Evolutionary conservation across 768 basidiomycete genomes (phyloP).

Genomic region (Serpula lacrymans): DNA sequence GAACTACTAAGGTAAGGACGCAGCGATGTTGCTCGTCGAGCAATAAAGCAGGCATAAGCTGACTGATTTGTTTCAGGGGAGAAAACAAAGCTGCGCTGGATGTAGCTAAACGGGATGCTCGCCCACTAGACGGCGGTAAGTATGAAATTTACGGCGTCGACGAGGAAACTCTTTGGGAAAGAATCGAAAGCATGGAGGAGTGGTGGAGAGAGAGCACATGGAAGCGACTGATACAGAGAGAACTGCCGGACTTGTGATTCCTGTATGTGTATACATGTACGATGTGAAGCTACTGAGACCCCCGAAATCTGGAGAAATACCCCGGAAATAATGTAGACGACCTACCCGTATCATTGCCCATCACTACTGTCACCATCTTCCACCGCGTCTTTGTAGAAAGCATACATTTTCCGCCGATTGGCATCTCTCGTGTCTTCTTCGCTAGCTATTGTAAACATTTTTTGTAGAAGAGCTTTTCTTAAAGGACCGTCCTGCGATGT

Average conservation of each 20-base stretch:
- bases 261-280: not conserved
- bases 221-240: conserved; percentile 75
- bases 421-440: conserved; percentile 69
- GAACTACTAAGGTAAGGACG: conserved; percentile 76
- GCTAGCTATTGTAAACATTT: conserved; percentile 73
- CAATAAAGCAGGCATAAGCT: too few species aligned
- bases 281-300: not conserved
- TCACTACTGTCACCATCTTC: conserved; percentile 40
- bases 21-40: too few species aligned
- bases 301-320: too few species aligned
- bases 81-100: conserved; percentile 82
- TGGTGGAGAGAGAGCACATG: conserved; percentile 95
- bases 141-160: conserved; percentile 86
- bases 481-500: conserved; percentile 34
- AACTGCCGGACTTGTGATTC: conserved; percentile 69
- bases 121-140: conserved; percentile 60
- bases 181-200: conserved; percentile 77
- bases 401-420: conserved; percentile 82
- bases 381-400: conserved; percentile 65
- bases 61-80: conserved; percentile 45
- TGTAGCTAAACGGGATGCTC: conserved; percentile 72
- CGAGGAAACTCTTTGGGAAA: conserved; percentile 83
- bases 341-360: conserved; percentile 4
- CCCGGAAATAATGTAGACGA: not conserved
- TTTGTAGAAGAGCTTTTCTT: conserved; percentile 53